phyloP scores from a whole-genome alignment of 176 grass and related monocot genomes.

The Cymbopogon citratus region DNA sequence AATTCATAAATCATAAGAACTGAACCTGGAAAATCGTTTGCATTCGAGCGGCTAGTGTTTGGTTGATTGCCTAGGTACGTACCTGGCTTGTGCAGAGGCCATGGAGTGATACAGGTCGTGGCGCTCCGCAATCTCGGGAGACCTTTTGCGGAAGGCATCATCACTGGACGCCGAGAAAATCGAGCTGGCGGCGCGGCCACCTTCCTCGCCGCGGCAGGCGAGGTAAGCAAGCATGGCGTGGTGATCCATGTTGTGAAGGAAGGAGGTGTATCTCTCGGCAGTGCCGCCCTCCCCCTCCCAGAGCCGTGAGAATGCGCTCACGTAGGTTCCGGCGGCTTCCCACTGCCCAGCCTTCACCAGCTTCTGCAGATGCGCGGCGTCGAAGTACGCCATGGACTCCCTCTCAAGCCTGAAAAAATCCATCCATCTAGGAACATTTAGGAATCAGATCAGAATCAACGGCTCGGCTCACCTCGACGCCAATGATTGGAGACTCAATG shows the following conservation, averaged over 20 bases:
- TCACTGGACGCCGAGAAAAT: background rate
- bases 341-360: background rate
- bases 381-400: conserved; percentile 11
- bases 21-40: background rate
- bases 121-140: too few species aligned
- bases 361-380: conserved; percentile 4
- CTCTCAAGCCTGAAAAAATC: conserved; percentile 24
- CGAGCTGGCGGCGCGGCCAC: background rate
- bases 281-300: background rate
- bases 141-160: background rate
- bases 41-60: background rate
- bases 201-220: conserved; percentile 18
- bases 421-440: too few species aligned
- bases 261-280: background rate
- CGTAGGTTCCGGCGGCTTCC: background rate
- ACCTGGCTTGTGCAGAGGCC: too few species aligned
- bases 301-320: background rate
- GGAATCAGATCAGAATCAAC: background rate
- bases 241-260: background rate
- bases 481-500: too few species aligned
- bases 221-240: background rate
- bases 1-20: background rate
- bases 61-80: background rate
- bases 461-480: background rate
- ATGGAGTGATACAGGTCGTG: too few species aligned